A percentile compares a stretch with the other conserved stretches of the same genome.
Conservation (phyloP, 2,329 filamentous ascomycete genomes). For the Westerdykella sp. region DNA sequence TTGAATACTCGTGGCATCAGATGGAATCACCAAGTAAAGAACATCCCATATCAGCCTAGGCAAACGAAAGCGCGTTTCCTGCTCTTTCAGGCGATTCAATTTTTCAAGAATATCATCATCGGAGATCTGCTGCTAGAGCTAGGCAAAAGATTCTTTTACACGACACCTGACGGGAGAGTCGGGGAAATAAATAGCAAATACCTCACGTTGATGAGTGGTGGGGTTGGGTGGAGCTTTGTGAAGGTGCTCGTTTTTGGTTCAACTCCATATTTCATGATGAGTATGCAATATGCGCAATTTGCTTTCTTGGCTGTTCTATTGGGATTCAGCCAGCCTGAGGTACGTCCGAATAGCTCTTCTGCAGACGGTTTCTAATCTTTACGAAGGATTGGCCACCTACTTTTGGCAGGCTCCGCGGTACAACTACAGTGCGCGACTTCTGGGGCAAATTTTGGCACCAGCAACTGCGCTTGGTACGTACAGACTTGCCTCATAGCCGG, state of each 20-base stretch:
- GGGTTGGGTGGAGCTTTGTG: constrained; percentile 3
- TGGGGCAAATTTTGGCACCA: constrained; percentile 14
- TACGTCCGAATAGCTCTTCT: constrained; percentile 1
- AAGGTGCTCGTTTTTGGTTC: constrained; percentile 6
- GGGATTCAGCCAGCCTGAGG: constrained; percentile 4
- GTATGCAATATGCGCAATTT: constrained; percentile 7
- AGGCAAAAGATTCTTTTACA: not conserved
- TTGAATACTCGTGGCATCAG: constrained; percentile 7
- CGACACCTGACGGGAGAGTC: not conserved
- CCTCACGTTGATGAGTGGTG: constrained; percentile 4
- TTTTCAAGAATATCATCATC: constrained; percentile 3
- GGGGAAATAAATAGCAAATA: constrained; percentile 4
- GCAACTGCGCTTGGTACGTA: constrained; percentile 5
- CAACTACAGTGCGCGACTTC: constrained; percentile 8
- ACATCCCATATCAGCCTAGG: constrained; percentile 3
- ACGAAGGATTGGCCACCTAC: constrained; percentile 12
- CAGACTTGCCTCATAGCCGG: too few relatives aligned
- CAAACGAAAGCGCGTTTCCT: constrained; percentile 2
- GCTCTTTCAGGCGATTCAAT: not conserved
- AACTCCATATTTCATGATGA: constrained; percentile 10
- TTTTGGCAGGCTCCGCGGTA: constrained; percentile 4
- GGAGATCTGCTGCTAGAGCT: constrained; percentile 5
- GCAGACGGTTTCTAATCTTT: not conserved
- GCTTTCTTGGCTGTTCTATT: constrained; percentile 4
- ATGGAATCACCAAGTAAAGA: constrained; percentile 10